A percentile compares a stretch with the other conserved stretches of the same genome.
These are phyloP conservation scores for Arthrobotrys musiformis DNA, from an alignment of 2,329 filamentous ascomycete genomes.

Conservation along the genomic window DNA sequence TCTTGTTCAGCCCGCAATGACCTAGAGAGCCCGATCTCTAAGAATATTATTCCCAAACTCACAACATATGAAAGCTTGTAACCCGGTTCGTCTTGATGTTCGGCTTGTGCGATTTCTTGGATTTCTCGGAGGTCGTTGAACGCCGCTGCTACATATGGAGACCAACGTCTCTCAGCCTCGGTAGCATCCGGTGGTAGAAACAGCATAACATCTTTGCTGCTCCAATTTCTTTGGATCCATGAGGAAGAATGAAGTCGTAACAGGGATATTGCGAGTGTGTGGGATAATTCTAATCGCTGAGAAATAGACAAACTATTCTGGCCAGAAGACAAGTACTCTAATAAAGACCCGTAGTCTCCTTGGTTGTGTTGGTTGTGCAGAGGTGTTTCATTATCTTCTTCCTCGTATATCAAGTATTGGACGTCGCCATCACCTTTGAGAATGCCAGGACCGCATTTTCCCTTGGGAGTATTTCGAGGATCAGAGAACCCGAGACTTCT, in stretches of 20 bases:
- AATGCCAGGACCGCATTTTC: neutral
- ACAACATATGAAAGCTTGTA: conserved; percentile 15
- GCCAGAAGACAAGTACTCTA: conserved; percentile 9
- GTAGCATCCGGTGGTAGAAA: conserved; percentile 12
- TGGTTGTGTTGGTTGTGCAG: neutral
- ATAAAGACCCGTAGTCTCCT: conserved; percentile 11
- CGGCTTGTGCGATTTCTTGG: conserved; percentile 13
- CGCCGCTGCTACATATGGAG: conserved; percentile 8
- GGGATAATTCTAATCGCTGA: conserved; percentile 10
- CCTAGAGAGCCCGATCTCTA: conserved; percentile 22
- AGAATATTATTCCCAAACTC: conserved; percentile 14
- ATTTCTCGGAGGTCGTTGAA: conserved; percentile 20
- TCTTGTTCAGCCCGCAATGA: neutral
- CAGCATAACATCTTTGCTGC: conserved; percentile 24
- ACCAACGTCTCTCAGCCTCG: conserved; percentile 10
- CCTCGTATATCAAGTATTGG: conserved; percentile 17
- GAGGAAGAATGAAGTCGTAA: conserved; percentile 16
- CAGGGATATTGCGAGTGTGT: conserved; percentile 19
- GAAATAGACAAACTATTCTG: conserved; percentile 3
- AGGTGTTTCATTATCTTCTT: neutral
- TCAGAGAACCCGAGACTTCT: neutral
- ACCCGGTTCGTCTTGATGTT: neutral
- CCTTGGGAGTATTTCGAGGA: neutral
- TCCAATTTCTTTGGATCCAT: conserved; percentile 19
- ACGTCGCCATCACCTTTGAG: conserved; percentile 2